Base-by-base conservation (phyloP, 176 grass and related monocot species). In the Oryza meyeriana region DNA sequence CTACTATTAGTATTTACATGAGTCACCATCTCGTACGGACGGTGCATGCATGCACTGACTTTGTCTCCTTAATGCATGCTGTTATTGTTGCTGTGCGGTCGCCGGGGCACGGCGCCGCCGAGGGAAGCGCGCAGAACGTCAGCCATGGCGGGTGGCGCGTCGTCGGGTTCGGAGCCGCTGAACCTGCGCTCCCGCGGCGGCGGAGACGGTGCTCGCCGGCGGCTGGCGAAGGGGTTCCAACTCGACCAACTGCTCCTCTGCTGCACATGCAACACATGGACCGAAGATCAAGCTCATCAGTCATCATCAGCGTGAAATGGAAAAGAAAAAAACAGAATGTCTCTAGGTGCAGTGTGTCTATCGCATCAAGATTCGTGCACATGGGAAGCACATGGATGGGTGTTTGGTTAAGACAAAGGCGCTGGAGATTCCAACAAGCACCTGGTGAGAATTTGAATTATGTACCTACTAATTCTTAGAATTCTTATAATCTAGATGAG, bases 151-250 rank as follows among this genome's bases (percentile, higher is more conserved):
- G 50, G 50, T 3, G 73, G 74, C 1, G 71, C 50, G 17, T 66
- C 66, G 13, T 74, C 74, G 13, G 77, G 65, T 12, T 64, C 79
- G 32, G 41, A 1, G 59, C 58, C 22, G 35, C 72, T 61, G 3
- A 79, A 78, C 80, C 71, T 41, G 9, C 74, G 33, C 7, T 68
- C 50, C 27, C 42, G 59, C 50, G 78, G 44, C 22, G 62, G 71
- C n/a, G 45, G 29, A 8, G 64, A 61, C 24, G 66, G 66, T 5
- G 31, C 18, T n/a, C 72, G 86, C 57, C 86, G 89, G 64, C 24
- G 59, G 76, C 71, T 64, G 84, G 64, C 72, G 64, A 64, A 26
- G 10, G 66, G 83, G 34, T 47, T 77, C 80, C 70, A 81, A 3
- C 78, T 55, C 67, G 69, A 44, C 52, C 64, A 59, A 24, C 6